Conservation (phyloP, 352 stramenopile species). For the Pythium vanterpoolii region DNA sequence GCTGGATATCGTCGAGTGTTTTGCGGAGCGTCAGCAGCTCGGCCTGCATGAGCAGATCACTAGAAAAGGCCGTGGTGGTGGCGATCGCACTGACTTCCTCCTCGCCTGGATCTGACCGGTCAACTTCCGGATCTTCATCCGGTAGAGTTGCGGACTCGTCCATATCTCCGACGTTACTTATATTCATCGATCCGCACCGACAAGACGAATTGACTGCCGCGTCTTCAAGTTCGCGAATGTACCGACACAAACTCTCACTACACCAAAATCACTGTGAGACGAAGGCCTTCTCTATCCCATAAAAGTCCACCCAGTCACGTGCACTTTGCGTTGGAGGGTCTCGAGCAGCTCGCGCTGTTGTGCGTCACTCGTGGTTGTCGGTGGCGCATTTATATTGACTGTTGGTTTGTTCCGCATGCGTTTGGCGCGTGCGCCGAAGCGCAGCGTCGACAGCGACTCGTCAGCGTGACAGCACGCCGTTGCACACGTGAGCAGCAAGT, state of each 20-base stretch:
- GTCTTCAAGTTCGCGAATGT: conserved; percentile 51
- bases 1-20: conserved; percentile 38
- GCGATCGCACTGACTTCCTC: background rate
- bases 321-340: conserved; percentile 58
- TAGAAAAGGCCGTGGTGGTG: background rate
- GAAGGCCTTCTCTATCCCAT: background rate
- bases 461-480: conserved; percentile 33
- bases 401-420: conserved; percentile 67
- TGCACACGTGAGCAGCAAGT: conserved; percentile 74
- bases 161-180: background rate
- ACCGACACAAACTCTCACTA: conserved; percentile 45
- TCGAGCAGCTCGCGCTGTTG: conserved; percentile 26
- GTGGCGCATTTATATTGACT: conserved; percentile 43
- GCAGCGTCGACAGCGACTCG: conserved; percentile 86
- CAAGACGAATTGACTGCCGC: conserved; percentile 6
- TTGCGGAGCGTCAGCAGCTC: conserved; percentile 46
- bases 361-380: conserved; percentile 21
- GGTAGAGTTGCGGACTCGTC: background rate
- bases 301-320: conserved; percentile 6
- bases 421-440: conserved; percentile 88
- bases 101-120: background rate
- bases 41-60: conserved; percentile 40
- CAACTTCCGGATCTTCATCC: background rate
- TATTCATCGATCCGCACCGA: background rate
- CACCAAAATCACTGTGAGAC: background rate